Conservation (phyloP, 768 basidiomycete genomes). For the Suillus bovinus region DNA sequence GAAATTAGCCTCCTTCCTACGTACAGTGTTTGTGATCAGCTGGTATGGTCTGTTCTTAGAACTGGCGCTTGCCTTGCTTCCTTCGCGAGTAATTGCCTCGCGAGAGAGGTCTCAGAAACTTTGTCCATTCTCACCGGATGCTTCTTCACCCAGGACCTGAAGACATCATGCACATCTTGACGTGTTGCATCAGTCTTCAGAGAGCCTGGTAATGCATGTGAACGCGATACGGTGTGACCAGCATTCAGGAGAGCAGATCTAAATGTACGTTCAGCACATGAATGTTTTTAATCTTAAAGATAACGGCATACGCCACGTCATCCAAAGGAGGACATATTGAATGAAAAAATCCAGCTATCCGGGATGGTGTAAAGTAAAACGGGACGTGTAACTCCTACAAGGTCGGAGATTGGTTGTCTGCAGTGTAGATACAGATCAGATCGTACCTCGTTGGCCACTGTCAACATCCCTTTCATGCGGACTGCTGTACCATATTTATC, state of each 20-base stretch:
- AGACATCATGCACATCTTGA: conserved; percentile 74
- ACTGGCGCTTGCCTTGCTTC: conserved; percentile 56
- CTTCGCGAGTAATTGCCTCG: conserved; percentile 65
- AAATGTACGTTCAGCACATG: conserved; percentile 6
- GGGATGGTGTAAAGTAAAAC: conserved; percentile 88
- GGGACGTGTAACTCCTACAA: conserved; percentile 70
- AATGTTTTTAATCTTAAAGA: not conserved
- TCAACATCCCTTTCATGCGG: conserved; percentile 95
- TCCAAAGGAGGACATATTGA: conserved; percentile 74
- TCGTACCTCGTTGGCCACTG: conserved; percentile 81
- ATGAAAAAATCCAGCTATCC: conserved; percentile 80
- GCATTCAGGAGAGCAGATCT: conserved; percentile 91
- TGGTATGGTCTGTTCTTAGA: not conserved
- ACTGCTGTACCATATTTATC: conserved; percentile 73
- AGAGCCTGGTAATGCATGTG: conserved; percentile 87
- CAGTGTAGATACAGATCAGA: not conserved
- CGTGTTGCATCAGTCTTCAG: conserved; percentile 86
- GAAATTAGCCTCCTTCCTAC: conserved; percentile 71
- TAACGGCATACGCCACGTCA: conserved; percentile 64
- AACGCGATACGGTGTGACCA: conserved; percentile 83
- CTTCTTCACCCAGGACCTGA: conserved; percentile 79
- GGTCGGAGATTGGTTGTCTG: conserved; percentile 4
- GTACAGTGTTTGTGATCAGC: conserved; percentile 27
- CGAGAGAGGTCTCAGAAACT: conserved; percentile 72
- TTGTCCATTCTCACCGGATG: conserved; percentile 87